Base-by-base conservation (phyloP, 192 early-diverging fungal species). In the Backusella westeae region DNA sequence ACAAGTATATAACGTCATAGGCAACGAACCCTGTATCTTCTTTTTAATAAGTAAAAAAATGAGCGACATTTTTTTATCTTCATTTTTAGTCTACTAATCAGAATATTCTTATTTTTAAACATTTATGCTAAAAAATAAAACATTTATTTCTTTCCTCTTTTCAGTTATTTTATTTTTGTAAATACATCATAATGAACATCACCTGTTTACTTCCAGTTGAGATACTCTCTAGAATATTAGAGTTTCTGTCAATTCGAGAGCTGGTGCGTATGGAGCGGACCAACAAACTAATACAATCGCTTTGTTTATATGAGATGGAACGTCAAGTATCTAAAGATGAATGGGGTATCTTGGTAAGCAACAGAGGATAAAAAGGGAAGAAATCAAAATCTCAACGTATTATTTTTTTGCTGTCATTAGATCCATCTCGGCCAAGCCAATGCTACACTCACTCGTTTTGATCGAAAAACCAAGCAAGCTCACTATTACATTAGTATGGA, bases 351-450 rank as follows among this genome's bases (percentile, higher is more conserved):
- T 69, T 69, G 35, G 68, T 69, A 69, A 41, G 36, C 21, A 35
- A 36, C 17, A 17, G n/a, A 23, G 10, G 10, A 38, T 69, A 10
- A 14, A 21, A 21, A 34, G 38, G 0, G 10, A 21, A 69, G 35
- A 68, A 36, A n/a, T 21, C 19, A 39, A 67, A 32, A 34, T 21
- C 29, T 66, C 17, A 67, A 39, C 0, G 5, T 26, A 69, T 21
- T 12, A 4, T 10, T 10, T 38, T 7, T 8, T 1, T 34, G n/a
- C 7, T n/a, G 8, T 69, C 17, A 21, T 41, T 39, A 76, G 75
- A 70, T 79, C n/a, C 80, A 81, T 73, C 38, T 81, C 23, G 69
- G 67, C n/a, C 75, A 81, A 71, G 71, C 68, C 29, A 34, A 65
- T 23, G 80, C 80, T 39, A 21, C 53, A 35, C 72, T 72, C 19